Conservation (phyloP, 768 basidiomycete species). For the Suillus subaureus region DNA sequence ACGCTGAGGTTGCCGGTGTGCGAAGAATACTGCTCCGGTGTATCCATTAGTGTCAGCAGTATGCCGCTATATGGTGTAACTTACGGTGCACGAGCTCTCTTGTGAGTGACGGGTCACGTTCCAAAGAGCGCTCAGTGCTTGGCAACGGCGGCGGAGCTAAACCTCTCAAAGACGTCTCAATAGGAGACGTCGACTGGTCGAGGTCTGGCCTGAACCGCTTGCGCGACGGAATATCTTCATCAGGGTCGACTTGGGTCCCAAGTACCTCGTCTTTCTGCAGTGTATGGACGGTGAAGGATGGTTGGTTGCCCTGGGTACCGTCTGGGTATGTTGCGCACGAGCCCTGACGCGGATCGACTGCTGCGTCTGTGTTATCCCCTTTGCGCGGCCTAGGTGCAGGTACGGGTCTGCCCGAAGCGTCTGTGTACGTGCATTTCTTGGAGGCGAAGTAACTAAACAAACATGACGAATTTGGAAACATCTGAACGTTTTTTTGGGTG, state of each 20-base stretch:
- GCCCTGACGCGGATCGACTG: slow-evolving; percentile 28
- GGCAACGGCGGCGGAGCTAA: slow-evolving; percentile 36
- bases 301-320: slow-evolving; percentile 11
- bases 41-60: slow-evolving; percentile 5
- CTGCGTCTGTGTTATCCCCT: slow-evolving; percentile 37
- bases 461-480: background rate
- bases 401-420: slow-evolving; percentile 76
- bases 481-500: slow-evolving; percentile 8
- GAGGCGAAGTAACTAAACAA: slow-evolving; percentile 71
- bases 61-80: slow-evolving; percentile 22
- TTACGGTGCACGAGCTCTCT: slow-evolving; percentile 75
- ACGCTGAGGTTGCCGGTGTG: slow-evolving; percentile 78
- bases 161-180: slow-evolving; percentile 34
- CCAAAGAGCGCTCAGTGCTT: slow-evolving; percentile 43
- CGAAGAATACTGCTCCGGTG: slow-evolving; percentile 66
- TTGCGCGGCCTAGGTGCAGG: slow-evolving; percentile 64
- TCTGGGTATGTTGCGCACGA: slow-evolving; percentile 22
- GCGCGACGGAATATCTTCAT: slow-evolving; percentile 45
- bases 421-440: slow-evolving; percentile 81
- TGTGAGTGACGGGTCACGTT: slow-evolving; percentile 63
- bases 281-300: slow-evolving; percentile 16
- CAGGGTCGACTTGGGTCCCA: slow-evolving; percentile 26
- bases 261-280: slow-evolving; percentile 18
- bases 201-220: slow-evolving; percentile 54
- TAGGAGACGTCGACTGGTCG: slow-evolving; percentile 41